Evolutionary conservation across 1,139 yeast genomes (phyloP).

Genomic region (Protomyces inundatus): DNA sequence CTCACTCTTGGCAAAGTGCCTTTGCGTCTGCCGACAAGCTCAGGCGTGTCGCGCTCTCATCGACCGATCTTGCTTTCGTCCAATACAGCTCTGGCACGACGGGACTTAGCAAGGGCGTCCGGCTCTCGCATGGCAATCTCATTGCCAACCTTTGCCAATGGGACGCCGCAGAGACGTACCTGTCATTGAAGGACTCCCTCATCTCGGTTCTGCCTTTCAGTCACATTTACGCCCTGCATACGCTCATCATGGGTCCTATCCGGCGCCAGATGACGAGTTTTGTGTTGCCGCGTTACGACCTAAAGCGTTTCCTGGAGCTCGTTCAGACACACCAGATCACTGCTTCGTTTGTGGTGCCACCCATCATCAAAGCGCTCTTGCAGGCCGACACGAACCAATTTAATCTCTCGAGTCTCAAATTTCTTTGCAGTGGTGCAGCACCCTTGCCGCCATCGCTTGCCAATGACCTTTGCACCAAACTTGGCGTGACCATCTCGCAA

Average conservation of each 20-base stretch:
- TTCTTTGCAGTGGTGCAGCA: conserved; percentile 41
- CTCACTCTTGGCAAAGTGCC: conserved; percentile 32
- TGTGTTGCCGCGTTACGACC: conserved; percentile 38
- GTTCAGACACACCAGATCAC: conserved; percentile 36
- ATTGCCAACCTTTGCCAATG: conserved; percentile 33
- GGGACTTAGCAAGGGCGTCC: conserved; percentile 55
- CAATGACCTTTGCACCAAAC: conserved; percentile 32
- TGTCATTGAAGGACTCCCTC: neutral
- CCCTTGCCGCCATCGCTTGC: conserved; percentile 37
- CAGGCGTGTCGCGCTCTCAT: conserved; percentile 30
- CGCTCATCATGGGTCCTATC: conserved; percentile 34
- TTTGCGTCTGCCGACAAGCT: conserved; percentile 16
- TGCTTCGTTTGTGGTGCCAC: conserved; percentile 40
- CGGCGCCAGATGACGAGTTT: conserved; percentile 34
- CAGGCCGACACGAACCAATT: conserved; percentile 40
- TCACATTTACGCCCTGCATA: conserved; percentile 40
- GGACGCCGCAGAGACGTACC: conserved; percentile 10
- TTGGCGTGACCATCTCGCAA: conserved; percentile 13
- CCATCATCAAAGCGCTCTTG: conserved; percentile 41
- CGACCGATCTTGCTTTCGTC: conserved; percentile 38
- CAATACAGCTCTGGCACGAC: conserved; percentile 73
- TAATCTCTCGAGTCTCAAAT: conserved; percentile 29
- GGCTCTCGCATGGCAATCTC: conserved; percentile 45
- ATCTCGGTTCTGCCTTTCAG: conserved; percentile 39
- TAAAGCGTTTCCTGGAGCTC: conserved; percentile 36